phyloP scores from a whole-genome alignment of 441 rosid genomes.

The Eruca vesicaria region DNA sequence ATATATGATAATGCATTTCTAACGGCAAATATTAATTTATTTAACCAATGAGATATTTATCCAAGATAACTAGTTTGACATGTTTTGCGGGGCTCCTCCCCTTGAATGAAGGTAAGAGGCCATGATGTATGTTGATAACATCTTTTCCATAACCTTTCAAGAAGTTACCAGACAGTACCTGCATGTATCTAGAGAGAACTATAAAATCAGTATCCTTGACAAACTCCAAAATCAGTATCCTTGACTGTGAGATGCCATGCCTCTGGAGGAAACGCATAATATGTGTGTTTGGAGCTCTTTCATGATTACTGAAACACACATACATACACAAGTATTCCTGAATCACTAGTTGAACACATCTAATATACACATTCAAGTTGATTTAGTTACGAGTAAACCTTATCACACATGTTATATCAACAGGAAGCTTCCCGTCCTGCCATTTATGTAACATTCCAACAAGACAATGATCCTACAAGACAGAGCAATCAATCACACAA shows the following conservation, averaged over 20 bases:
- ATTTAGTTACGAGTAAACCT: slow-evolving; percentile 47
- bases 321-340: neutral
- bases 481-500: slow-evolving; percentile 15
- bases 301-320: slow-evolving; percentile 63
- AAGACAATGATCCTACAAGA: slow-evolving; percentile 82
- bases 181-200: slow-evolving; percentile 98
- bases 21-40: neutral
- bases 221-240: slow-evolving; percentile 74
- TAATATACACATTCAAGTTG: neutral
- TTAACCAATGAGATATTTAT: neutral
- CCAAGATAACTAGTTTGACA: slow-evolving; percentile 38
- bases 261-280: slow-evolving; percentile 81
- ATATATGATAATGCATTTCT: neutral
- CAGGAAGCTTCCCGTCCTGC: slow-evolving; percentile 91
- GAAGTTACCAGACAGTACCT: slow-evolving; percentile 77
- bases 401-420: slow-evolving; percentile 83
- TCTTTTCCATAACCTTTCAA: slow-evolving; percentile 80
- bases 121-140: slow-evolving; percentile 95
- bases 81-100: slow-evolving; percentile 82
- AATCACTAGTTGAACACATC: neutral
- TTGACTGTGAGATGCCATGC: slow-evolving; percentile 81
- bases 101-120: slow-evolving; percentile 94
- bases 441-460: slow-evolving; percentile 82
- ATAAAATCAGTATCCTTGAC: slow-evolving; percentile 81
- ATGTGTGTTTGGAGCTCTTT: slow-evolving; percentile 85